Base-by-base conservation (phyloP, 148 eudicot genomes). In the Vaccinium darrowii region DNA sequence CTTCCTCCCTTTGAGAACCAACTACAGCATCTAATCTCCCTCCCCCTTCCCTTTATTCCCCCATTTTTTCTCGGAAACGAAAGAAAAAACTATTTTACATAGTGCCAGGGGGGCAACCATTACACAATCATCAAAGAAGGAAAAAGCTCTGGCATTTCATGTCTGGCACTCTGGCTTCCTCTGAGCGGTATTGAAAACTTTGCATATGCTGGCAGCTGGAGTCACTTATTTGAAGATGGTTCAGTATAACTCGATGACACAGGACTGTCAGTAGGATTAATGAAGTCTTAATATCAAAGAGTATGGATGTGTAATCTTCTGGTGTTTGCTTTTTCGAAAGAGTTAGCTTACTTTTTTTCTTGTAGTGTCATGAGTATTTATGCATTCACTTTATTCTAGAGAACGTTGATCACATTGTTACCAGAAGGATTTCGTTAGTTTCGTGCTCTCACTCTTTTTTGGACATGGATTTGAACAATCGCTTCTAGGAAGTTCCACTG, bases 401-500 rank as follows among this genome's bases (percentile, higher is more conserved):
- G 43, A 50, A 16, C 33, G 63, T 79, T 36, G 62, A 65, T 80
- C 21, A 0, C 25, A 9, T 23, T 39, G 11, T 58, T 39, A 0
- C 7, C 12, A 18, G 47, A 18, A 79, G 62, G 11, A 39, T 53
- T 30, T 54, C 3, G 1, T 21, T 58, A 25, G 62, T 60, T 62
- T 36, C 8, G 19, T 50, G 23, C 54, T 36, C 43, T 79, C 14
- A 5, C 15, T 27, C 7, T n/a, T 12, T 78, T 78, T 79, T 7
- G 14, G 39, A 30, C 5, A 27, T 27, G 30, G 21, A 11, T 76
- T 43, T 43, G 56, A 23, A 56, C 13, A 7, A 6, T 76, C 7
- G 76, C 83, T 81, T 43, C 53, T 43, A 43, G n/a, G 53, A 63
- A 65, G 83, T 53, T 62, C 56, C 56, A 47, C 47, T 13, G n/a